These are phyloP conservation scores for Podospora fimiseda DNA, from an alignment of 495 filamentous ascomycete genomes.

Conservation along the genomic window DNA sequence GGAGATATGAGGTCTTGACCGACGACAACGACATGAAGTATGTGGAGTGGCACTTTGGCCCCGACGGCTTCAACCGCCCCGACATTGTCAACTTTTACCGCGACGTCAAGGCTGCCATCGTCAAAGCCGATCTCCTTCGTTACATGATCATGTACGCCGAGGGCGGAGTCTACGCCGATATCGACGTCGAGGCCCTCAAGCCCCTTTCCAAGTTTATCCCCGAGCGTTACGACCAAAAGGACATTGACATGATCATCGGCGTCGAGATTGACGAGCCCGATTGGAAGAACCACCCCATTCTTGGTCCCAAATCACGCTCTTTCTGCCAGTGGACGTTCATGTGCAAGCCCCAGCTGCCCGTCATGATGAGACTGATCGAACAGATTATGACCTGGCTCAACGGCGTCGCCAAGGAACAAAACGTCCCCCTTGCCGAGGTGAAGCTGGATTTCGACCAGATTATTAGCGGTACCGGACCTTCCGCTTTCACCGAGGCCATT, in stretches of 20 bases:
- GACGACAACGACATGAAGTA: conserved; percentile 55
- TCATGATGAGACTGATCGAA: conserved; percentile 57
- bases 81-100: conserved; percentile 56
- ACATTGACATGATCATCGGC: conserved; percentile 57
- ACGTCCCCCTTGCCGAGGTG: conserved; percentile 45
- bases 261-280: conserved; percentile 60
- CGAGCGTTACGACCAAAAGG: conserved; percentile 36
- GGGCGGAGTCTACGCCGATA: conserved; percentile 53
- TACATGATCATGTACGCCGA: conserved; percentile 53
- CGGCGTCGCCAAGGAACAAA: conserved; percentile 47
- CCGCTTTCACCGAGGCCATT: conserved; percentile 56
- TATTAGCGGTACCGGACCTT: conserved; percentile 60
- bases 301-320: conserved; percentile 54
- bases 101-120: conserved; percentile 50
- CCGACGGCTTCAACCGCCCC: conserved; percentile 50
- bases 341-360: conserved; percentile 53
- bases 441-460: conserved; percentile 61
- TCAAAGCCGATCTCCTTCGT: conserved; percentile 55
- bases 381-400: conserved; percentile 55
- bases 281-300: conserved; percentile 53
- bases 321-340: conserved; percentile 69
- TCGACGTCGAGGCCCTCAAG: conserved; percentile 51
- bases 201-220: conserved; percentile 48
- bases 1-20: conserved; percentile 59
- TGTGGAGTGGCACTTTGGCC: conserved; percentile 53